phyloP scores from a whole-genome alignment of 148 eudicot genomes.

The Chenopodium suecicum region DNA sequence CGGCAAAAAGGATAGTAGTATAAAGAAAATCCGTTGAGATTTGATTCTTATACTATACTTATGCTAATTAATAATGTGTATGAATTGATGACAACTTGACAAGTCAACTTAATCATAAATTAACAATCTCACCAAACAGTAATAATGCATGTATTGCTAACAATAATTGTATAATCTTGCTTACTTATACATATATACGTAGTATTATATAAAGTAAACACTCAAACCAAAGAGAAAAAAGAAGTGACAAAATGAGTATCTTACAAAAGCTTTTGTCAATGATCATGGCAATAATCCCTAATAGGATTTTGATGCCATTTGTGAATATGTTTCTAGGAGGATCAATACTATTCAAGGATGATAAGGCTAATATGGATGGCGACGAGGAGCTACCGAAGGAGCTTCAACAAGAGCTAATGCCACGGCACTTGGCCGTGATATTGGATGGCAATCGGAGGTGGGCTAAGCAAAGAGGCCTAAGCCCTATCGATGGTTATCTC shows the following conservation, averaged over 20 bases:
- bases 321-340: not conserved
- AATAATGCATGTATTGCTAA: no score
- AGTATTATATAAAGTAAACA: no score
- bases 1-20: no score
- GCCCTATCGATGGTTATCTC: not conserved
- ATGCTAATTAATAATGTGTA: no score
- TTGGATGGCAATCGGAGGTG: constrained; percentile 53
- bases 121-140: no score
- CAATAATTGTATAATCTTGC: no score
- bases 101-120: no score
- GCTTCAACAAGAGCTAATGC: constrained; percentile 38
- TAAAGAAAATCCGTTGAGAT: no score
- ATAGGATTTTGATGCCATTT: not conserved
- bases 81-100: no score
- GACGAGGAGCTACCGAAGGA: constrained; percentile 25
- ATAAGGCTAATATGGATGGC: not conserved
- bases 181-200: no score
- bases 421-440: constrained; percentile 43
- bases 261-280: not conserved
- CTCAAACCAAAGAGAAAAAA: not conserved
- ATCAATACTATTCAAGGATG: not conserved
- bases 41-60: no score
- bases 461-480: constrained; percentile 35
- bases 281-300: constrained; percentile 8
- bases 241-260: not conserved